Base-by-base conservation (phyloP, 2,329 filamentous ascomycete genomes). In the Penicillium verrucosum region DNA sequence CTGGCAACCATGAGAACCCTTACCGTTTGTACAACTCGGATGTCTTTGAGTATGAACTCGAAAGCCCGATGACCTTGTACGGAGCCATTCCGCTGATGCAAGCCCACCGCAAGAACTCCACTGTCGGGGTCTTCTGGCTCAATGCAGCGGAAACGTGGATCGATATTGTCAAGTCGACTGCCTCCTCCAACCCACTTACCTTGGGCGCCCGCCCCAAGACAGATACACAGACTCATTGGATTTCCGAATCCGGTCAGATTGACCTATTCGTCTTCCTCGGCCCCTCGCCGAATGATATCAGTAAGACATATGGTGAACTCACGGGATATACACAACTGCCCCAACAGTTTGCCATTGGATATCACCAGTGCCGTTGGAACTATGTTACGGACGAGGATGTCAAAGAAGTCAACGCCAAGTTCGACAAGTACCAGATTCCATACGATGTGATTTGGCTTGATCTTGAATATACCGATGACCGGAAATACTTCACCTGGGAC, bases 381-480 rank as follows among this genome's bases (percentile, higher is more conserved):
- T 99, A 99, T 72, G 88, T 97, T 55, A 95, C 91, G 1, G 93
- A 97, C 67, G 92, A 97, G 62, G 94, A 99, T 75, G 92, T 99
- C 57, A 95, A 90, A 74, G 92, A 97, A 68, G 93, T 99, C 41
- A 92, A 97, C 72, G 87, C 89, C 63, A 96, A 95, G 73, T 96
- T 99, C 79, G 92, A 97, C 78, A 95, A 94, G 78, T 85, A 87
- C 76, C 88, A 90, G 71, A 97, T 99, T 53, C 94, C 94, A 0
- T 99, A 97, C 77, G 94, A 99, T 75, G 90, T 97, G 62, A 99
- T 99, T 68, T 99, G 94, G 94, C 86, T 99, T 18, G 94, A 99
- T 68, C 90, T 99, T 64, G 94, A 99, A 77, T 99, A 97, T 75
- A 95, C 92, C 0, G 90, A 99, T 58, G 92, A 89, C 73, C 93